Base-by-base conservation (phyloP, 2,329 filamentous ascomycete species). In the Aspergillus sp. region DNA sequence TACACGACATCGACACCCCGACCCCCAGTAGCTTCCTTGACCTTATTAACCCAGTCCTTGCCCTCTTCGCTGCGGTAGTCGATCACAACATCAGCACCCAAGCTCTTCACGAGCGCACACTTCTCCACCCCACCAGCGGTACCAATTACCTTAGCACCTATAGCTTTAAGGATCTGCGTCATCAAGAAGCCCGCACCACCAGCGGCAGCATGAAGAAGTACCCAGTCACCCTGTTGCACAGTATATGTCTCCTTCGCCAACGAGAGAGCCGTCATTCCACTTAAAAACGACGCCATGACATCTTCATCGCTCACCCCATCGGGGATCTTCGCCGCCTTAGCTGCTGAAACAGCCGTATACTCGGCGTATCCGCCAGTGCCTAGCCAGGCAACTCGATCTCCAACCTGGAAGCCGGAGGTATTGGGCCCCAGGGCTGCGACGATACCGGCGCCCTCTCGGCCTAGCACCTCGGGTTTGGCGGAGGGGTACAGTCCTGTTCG, bases 11-110 rank as follows among this genome's bases (percentile, higher is more conserved):
- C 84, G 2, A 89, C 87, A 8, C 93, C 93, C 59, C 86, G 77
- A 0, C 88, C 88, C 2, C 80, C 84, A 0, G 91, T 96, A 49
- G 90, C 86, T 80, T 97, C 92, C 69, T 96, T 96, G 57, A 97
- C 82, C 69, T 82, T 82, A 62, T 96, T 90, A 55, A 95, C 87
- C 71, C 83, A 82, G 55, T 95, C 90, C 44, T 95, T 84, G 65
- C 88, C 88, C 62, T 92, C 90, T 70, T 96, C 90, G 62, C 96
- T 78, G 77, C 91, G 93, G 64, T 92, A 93, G 71, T 90, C 88
- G 64, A 96, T 81, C 56, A 88, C 78, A 63, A 87, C 86, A 66
- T 87, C 84, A 0, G 90, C 91, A 7, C 91, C 91, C 4, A 77
- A 67, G 62, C 82, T 78, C 73, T 79, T 84, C 2, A 91, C 91